Conservation (phyloP, 1,284 basidiomycete genomes). For the Psilocybe mexicana region DNA sequence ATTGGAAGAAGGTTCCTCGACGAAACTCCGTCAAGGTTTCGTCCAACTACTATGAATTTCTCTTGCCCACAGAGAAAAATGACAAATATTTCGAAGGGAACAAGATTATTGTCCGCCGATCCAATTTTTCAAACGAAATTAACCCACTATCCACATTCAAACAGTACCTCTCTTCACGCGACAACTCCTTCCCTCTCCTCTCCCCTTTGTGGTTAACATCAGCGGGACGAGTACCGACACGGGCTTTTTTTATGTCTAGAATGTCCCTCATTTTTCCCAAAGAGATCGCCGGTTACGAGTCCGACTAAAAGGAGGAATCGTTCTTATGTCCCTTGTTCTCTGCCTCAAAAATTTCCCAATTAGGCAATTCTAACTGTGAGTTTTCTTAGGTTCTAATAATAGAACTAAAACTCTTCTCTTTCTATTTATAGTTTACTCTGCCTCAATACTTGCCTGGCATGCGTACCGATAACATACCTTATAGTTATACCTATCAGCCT, state of each 20-base stretch:
- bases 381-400: too few relatives aligned
- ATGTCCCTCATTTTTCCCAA: too few relatives aligned
- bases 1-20: conserved; percentile 11
- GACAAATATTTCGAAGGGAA: conserved; percentile 35
- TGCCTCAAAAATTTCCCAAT: too few relatives aligned
- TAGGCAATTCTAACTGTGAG: too few relatives aligned
- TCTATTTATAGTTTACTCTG: too few relatives aligned
- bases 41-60: conserved; percentile 11
- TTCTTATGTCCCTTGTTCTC: too few relatives aligned
- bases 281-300: too few relatives aligned
- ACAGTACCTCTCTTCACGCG: conserved; percentile 20
- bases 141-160: conserved; percentile 8
- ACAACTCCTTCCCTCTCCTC: conserved; percentile 17
- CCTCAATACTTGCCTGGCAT: too few relatives aligned
- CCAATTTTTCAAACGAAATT: neutral
- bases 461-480: too few relatives aligned
- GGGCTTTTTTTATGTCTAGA: conserved; percentile 7
- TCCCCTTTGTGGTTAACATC: conserved; percentile 26
- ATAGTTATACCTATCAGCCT: too few relatives aligned
- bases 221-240: conserved; percentile 24
- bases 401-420: too few relatives aligned
- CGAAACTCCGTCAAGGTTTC: neutral
- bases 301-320: too few relatives aligned
- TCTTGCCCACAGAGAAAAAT: conserved; percentile 34
- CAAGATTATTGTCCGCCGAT: conserved; percentile 17